A percentile compares a stretch with the other conserved stretches of the same genome.
phyloP scores from a whole-genome alignment of 768 basidiomycete genomes.

The Mycena albidolilacea region DNA sequence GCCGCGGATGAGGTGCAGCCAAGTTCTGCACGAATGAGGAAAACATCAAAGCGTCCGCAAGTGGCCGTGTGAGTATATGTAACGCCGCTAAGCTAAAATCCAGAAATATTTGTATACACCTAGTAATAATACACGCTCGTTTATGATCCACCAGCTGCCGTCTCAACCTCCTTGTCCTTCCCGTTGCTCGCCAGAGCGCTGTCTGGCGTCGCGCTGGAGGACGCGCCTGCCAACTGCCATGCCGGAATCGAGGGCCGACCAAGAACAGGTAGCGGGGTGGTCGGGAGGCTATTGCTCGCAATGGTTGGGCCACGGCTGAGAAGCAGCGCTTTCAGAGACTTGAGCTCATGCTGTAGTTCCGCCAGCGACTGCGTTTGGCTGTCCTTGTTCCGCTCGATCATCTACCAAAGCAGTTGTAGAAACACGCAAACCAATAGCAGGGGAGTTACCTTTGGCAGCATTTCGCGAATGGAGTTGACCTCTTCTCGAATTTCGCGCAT shows the following conservation, averaged over 20 bases:
- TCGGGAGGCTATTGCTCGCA: slow-evolving; percentile 57
- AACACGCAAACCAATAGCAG: slow-evolving; percentile 25
- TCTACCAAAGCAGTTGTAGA: slow-evolving; percentile 61
- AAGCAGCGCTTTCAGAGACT: slow-evolving; percentile 92
- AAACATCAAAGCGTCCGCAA: slow-evolving; percentile 68
- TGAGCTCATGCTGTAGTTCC: slow-evolving; percentile 94
- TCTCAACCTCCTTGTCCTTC: slow-evolving; percentile 73
- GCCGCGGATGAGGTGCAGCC: slow-evolving; percentile 58
- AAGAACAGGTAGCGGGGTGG: slow-evolving; percentile 66
- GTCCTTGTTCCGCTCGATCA: slow-evolving; percentile 95
- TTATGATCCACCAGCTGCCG: slow-evolving; percentile 20
- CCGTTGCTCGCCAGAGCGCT: slow-evolving; percentile 53
- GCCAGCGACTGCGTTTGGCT: slow-evolving; percentile 84
- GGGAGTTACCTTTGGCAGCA: slow-evolving; percentile 87
- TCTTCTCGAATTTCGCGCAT: slow-evolving; percentile 95
- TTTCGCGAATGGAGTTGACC: slow-evolving; percentile 89
- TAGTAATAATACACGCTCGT: slow-evolving; percentile 12
- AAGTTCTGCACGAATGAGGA: slow-evolving; percentile 82
- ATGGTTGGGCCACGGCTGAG: slow-evolving; percentile 76
- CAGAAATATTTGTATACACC: slow-evolving; percentile 23
- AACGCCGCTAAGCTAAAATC: slow-evolving; percentile 14
- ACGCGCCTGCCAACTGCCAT: slow-evolving; percentile 83
- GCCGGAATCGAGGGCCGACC: slow-evolving; percentile 86
- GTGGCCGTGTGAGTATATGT: slow-evolving; percentile 1
- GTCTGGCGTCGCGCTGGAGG: slow-evolving; percentile 42